Evolutionary conservation across 805 yeast species (phyloP), one percentile per base, ranked within the genome.

Genomic region (Kockiozyma suomiensis): DNA sequence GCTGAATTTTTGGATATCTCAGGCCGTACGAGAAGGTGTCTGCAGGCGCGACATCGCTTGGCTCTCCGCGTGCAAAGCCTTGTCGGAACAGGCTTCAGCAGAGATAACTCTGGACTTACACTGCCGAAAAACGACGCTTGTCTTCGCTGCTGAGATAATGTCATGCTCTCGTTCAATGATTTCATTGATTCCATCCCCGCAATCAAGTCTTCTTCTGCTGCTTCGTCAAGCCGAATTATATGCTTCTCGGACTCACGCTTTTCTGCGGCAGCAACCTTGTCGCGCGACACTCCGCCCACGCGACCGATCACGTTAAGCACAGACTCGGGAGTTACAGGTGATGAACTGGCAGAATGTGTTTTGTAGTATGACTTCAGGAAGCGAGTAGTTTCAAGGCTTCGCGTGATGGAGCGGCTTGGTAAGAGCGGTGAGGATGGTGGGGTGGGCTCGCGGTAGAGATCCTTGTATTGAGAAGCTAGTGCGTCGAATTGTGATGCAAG

Each of bases 11-110:
- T 25, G 8, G 61, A 21, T n/a, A 60, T 46, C 8, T 68, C 74
- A 0, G 78, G 78, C n/a, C 69, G 65, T 4, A 69, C 69, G 17
- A 74, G 68, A n/a, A 66, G 46, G n/a, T 66, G 64, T 15, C 71
- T 65, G 56, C 78, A 75, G 6, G 68, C 72, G 17, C 65, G 61
- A 62, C 78, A 75, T 25, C 62, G 50, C 48, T 68, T 69, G 6
- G 69, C 40, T 19, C 58, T 59, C 42, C 73, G 69, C 3, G 73
- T 67, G 6, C 73, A 65, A 21, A 75, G 66, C 4, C 57, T 64
- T 2, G 61, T 64, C 2, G 70, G 66, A 12, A 43, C n/a, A 0
- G 77, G 78, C 7, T 62, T 61, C 15, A 42, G 33, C 2, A 33
- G 21, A 2, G 30, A 23, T 21, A 28, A n/a, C 49, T 19, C 17